Evolutionary conservation across 2,329 filamentous ascomycete genomes (phyloP).

Genomic region (Pseudocercospora fuligena): DNA sequence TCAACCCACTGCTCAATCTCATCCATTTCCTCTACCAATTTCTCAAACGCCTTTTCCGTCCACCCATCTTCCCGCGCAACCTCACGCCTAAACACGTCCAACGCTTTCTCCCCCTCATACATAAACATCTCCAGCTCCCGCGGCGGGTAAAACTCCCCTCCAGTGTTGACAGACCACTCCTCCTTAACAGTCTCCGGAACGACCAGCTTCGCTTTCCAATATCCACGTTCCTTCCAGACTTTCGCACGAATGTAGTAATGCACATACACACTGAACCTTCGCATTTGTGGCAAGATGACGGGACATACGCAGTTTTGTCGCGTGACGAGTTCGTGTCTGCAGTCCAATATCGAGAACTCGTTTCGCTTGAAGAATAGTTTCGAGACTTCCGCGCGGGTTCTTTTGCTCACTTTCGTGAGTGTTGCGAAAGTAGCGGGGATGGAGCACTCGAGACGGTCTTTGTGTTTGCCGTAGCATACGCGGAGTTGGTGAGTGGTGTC

Average conservation of each 20-base stretch:
- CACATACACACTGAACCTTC: background rate
- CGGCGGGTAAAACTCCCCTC: background rate
- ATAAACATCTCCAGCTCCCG: background rate
- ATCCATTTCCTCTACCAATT: background rate
- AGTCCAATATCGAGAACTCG: background rate
- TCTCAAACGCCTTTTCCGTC: background rate
- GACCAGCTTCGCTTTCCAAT: background rate
- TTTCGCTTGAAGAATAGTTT: background rate
- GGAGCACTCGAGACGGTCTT: background rate
- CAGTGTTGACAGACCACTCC: background rate
- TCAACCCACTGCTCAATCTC: background rate
- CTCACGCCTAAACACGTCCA: background rate
- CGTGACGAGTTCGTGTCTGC: background rate
- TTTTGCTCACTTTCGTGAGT: background rate
- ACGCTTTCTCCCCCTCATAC: background rate
- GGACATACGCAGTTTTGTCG: background rate
- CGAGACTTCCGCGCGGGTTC: background rate
- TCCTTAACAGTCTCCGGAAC: background rate
- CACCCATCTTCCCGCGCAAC: background rate
- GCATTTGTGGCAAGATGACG: background rate
- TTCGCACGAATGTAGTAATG: background rate
- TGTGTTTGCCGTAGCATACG: constrained; percentile 1
- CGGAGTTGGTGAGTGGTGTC: background rate
- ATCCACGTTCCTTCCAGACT: background rate
- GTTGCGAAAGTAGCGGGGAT: background rate